Evolutionary conservation across 2,329 filamentous ascomycete genomes (phyloP), one percentile per base, ranked within the genome.

Genomic region (Graphiopsis chlorocephala): DNA sequence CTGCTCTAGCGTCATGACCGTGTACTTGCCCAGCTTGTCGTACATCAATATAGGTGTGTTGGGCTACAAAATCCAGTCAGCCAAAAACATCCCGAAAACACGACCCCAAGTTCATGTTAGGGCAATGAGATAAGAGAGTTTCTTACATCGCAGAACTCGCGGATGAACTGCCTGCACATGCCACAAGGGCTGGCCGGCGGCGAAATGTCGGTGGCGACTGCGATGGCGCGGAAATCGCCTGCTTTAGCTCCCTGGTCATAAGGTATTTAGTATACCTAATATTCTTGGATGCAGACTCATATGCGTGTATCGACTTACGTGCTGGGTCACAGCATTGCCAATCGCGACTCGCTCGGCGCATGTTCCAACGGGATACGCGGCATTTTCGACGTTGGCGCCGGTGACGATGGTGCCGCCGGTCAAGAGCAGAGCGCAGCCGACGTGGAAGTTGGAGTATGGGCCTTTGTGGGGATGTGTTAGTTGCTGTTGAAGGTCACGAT

Each of bases 281-380:
- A 6, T 5, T 45, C n/a, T 45, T 4, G 38, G 10, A 45, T 23
- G 38, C 4, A 45, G 38, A 3, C 8, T 20, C 38, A 12, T 58
- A 8, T 28, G n/a, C n/a, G 12, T 26, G 3, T 26, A 4, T n/a
- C n/a, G 26, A 42, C 60, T 53, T 31, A 62, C 47, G 53, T 64
- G 55, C 53, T 59, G 55, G 11, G 86, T 85, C 5, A 97, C 86
- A 25, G 94, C 94, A 45, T 88, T 92, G 8, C 87, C 90, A 69
- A 98, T 84, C 1, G 92, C 93, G n/a, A 94, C 91, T 65, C 94
- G 84, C 84, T 99, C 95, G 15, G 95, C 95, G 78, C 95, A 98
- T 2, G 91, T 96, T n/a, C 92, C 92, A 6, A 97, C 93, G 0
- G 95, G 94, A 76, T 96, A 98, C 29, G 90, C 83, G 1, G 92